These are phyloP conservation scores for Alternaria sp. DNA, from an alignment of 2,329 filamentous ascomycete species.

Conservation along the genomic window DNA sequence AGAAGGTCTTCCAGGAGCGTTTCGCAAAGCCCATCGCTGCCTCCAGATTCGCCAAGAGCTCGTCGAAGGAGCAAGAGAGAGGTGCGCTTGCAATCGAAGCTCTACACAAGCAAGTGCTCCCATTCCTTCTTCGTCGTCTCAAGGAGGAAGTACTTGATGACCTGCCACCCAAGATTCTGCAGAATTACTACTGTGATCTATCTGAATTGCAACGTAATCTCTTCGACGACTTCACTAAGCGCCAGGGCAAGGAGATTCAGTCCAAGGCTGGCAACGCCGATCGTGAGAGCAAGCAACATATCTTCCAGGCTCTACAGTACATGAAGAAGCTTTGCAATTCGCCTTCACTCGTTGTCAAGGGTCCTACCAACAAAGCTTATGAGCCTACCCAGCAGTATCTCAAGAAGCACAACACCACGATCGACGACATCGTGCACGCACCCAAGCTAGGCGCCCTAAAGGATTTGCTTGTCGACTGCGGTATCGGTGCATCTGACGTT, in stretches of 20 bases:
- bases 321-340: slow-evolving; percentile 99
- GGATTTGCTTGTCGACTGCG: slow-evolving; percentile 96
- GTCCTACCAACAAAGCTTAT: slow-evolving; percentile 86
- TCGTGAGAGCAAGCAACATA: slow-evolving; percentile 95
- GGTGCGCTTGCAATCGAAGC: slow-evolving; percentile 96
- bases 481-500: slow-evolving; percentile 74
- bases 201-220: slow-evolving; percentile 94
- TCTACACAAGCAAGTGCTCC: slow-evolving; percentile 97
- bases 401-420: slow-evolving; percentile 77
- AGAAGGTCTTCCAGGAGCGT: slow-evolving; percentile 95
- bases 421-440: slow-evolving; percentile 87
- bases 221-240: slow-evolving; percentile 96
- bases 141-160: slow-evolving; percentile 98
- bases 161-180: slow-evolving; percentile 94
- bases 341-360: slow-evolving; percentile 91
- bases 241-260: slow-evolving; percentile 86
- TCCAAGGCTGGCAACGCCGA: slow-evolving; percentile 81
- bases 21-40: slow-evolving; percentile 96
- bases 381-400: slow-evolving; percentile 85
- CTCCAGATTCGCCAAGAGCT: slow-evolving; percentile 94
- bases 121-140: slow-evolving; percentile 92
- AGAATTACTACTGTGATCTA: slow-evolving; percentile 99
- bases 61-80: slow-evolving; percentile 97
- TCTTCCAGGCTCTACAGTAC: slow-evolving; percentile 98
- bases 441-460: slow-evolving; percentile 91